Evolutionary conservation across 805 yeast species (phyloP).

Genomic region (Wickerhamia fluorescens): DNA sequence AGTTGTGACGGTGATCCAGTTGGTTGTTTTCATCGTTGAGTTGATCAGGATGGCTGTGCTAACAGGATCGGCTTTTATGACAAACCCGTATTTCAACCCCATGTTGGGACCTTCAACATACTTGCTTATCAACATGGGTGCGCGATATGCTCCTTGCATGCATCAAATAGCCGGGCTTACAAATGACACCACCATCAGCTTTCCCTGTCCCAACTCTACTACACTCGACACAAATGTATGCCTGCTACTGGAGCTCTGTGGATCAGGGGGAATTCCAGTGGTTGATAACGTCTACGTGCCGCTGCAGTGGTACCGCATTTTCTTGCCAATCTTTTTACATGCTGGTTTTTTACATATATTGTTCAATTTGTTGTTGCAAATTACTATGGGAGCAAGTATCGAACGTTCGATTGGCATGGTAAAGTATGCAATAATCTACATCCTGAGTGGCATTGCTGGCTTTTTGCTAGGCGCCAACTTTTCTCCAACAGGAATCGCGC

Average conservation of each 20-base stretch:
- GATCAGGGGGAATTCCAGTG: conserved; percentile 42
- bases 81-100: conserved; percentile 68
- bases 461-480: conserved; percentile 64
- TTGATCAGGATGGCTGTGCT: conserved; percentile 46
- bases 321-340: conserved; percentile 66
- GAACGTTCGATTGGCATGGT: conserved; percentile 52
- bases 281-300: conserved; percentile 35
- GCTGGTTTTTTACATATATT: conserved; percentile 67
- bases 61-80: conserved; percentile 61
- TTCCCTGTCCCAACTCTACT: conserved; percentile 70
- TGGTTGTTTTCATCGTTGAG: conserved; percentile 56
- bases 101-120: conserved; percentile 74
- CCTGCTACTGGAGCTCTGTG: conserved; percentile 51
- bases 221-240: conserved; percentile 48
- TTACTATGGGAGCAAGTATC: conserved; percentile 52
- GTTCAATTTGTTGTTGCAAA: conserved; percentile 55
- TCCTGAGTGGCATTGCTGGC: conserved; percentile 59
- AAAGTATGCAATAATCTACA: conserved; percentile 48
- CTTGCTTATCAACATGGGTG: conserved; percentile 61
- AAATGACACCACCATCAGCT: conserved; percentile 34
- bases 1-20: conserved; percentile 38
- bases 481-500: conserved; percentile 58
- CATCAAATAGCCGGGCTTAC: conserved; percentile 44
- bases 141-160: conserved; percentile 70
- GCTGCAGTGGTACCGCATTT: conserved; percentile 61